Evolutionary conservation across 805 yeast species (phyloP).

Genomic region (Kregervanrija fluxuum): DNA sequence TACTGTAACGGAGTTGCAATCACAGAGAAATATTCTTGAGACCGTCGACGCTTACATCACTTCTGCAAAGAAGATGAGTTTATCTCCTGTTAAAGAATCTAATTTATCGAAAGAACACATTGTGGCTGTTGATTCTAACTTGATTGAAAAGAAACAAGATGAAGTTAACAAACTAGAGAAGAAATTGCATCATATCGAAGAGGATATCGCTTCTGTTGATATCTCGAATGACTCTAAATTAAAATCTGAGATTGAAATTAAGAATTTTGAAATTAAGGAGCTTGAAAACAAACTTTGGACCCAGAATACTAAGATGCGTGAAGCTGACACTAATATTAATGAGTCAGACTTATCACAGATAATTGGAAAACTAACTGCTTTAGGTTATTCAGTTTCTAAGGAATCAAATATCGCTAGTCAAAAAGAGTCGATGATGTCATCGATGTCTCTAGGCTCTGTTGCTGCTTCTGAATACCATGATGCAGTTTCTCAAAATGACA

Average conservation of each 20-base stretch:
- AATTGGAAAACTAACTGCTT: slow-evolving; percentile 3
- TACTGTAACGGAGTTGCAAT: slow-evolving; percentile 7
- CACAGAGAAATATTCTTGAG: slow-evolving; percentile 10
- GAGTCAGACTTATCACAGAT: slow-evolving; percentile 8
- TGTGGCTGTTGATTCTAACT: too few relatives aligned
- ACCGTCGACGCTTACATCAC: slow-evolving; percentile 12
- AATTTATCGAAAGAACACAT: too few relatives aligned
- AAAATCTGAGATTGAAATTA: too few relatives aligned
- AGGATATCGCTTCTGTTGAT: neutral
- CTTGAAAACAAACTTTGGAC: slow-evolving; percentile 4
- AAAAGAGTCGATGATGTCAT: neutral
- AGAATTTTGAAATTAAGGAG: slow-evolving; percentile 2
- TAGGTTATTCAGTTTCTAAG: slow-evolving; percentile 7
- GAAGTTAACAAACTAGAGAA: too few relatives aligned
- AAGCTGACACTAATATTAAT: slow-evolving; percentile 18
- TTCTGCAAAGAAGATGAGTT: slow-evolving; percentile 6
- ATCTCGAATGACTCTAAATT: neutral
- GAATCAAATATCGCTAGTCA: neutral
- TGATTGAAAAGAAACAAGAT: too few relatives aligned
- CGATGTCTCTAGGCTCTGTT: neutral
- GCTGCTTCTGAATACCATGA: slow-evolving; percentile 3
- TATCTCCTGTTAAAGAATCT: slow-evolving; percentile 3
- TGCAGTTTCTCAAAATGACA: neutral
- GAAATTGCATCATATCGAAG: too few relatives aligned
- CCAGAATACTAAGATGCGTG: slow-evolving; percentile 4